Conservation (phyloP, 768 basidiomycete species). For the Galerina marginata region DNA sequence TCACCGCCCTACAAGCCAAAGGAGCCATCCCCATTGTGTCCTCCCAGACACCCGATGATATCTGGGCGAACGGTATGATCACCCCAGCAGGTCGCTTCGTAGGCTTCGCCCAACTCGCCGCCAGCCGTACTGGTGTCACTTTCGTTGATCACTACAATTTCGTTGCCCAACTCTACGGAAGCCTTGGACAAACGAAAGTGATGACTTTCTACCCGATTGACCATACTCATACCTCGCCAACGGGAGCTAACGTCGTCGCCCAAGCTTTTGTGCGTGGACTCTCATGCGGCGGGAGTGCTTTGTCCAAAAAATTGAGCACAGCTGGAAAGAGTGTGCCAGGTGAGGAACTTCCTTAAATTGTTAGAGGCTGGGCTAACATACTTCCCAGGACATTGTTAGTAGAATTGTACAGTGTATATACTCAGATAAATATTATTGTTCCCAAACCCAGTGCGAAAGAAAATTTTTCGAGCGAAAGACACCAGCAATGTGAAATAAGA, state of each 20-base stretch:
- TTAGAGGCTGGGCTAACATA: too few relatives aligned
- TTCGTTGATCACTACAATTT: constrained; percentile 55
- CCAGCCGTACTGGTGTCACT: constrained; percentile 39
- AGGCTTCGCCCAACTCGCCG: constrained; percentile 46
- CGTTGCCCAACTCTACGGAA: constrained; percentile 46
- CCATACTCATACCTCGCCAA: constrained; percentile 50
- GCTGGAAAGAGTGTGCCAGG: constrained; percentile 42
- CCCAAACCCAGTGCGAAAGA: too few relatives aligned
- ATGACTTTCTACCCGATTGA: constrained; percentile 50
- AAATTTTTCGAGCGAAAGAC: too few relatives aligned
- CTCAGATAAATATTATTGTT: too few relatives aligned
- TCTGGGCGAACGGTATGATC: constrained; percentile 42
- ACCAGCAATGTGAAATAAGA: too few relatives aligned
- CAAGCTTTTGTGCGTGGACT: constrained; percentile 53
- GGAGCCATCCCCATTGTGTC: constrained; percentile 54
- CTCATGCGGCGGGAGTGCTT: constrained; percentile 40
- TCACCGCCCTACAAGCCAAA: constrained; percentile 46
- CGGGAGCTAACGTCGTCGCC: constrained; percentile 52
- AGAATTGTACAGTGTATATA: too few relatives aligned
- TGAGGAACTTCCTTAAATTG: constrained; percentile 22
- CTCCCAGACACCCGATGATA: constrained; percentile 53
- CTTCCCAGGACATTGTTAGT: too few relatives aligned
- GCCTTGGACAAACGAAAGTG: constrained; percentile 42
- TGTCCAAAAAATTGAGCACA: constrained; percentile 40
- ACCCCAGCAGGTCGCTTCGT: constrained; percentile 47